Base-by-base conservation (phyloP, 176 grass and related monocot genomes). In the Luzula sylvatica region DNA sequence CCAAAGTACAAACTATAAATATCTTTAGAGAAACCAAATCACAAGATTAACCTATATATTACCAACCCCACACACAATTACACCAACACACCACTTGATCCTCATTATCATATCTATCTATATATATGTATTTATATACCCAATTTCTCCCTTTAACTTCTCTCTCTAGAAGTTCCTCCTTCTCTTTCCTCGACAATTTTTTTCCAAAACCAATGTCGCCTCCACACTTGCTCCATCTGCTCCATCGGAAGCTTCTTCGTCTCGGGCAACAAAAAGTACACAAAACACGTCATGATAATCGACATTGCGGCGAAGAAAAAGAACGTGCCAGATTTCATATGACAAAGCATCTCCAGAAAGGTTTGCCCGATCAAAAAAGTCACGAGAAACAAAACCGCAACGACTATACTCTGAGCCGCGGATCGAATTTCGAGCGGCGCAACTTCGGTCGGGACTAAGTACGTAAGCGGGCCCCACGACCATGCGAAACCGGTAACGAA, bases 381-480 rank as follows among this genome's bases (percentile, higher is more conserved):
- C 55, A 78, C 64, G 28, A 93, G 44, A 59, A 93, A 86, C 57
- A 68, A 11, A 55, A 78, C 56, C 16, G 87, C 81, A 41, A 93
- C 56, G 52, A 86, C 81, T 28, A 93, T 78, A 53, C 87, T 75
- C 54, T 93, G 87, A 12, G 73, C 77, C 28, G 87, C 61, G 4
- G 81, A 93, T 38, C 87, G 73, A 53, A 93, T 69, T 73, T 93
- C 87, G 20, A 86, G 70, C 15, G 87, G 77, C 4, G 74, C 74
- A 48, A 86, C 67, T 66, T 93, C 81, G 8, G 69, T 67, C 19
- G 87, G 87, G 7, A 93, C 73, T 15, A 86, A 38, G 51, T 60
- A 93, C 1, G 77, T 82, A 2, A 93, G 71, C 46, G 87, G 87
- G 5, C 87, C 87, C 87, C 81, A 86, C 26, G 87, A 93, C 81